phyloP scores from a whole-genome alignment of 2,329 filamentous ascomycete genomes.

The Sporothrix mexicana region DNA sequence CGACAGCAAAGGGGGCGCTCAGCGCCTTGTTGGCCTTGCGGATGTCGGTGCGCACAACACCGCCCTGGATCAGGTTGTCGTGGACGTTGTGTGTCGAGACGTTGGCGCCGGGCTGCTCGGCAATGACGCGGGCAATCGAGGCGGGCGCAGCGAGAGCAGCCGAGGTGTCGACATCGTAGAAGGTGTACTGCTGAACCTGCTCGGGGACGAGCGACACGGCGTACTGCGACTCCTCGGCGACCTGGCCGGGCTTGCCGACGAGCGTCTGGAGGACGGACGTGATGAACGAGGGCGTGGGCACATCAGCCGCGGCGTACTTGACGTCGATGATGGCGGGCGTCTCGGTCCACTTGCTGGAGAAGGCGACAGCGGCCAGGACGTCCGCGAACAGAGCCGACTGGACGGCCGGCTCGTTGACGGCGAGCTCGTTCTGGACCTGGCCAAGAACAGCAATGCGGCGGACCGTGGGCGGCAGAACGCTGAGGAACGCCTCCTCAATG shows the following conservation, averaged over 20 bases:
- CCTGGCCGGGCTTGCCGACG: constrained; percentile 49
- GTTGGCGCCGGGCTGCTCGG: constrained; percentile 72
- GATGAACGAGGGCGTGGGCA: constrained; percentile 61
- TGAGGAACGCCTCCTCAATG: constrained; percentile 90
- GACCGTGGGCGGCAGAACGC: constrained; percentile 75
- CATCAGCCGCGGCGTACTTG: constrained; percentile 80
- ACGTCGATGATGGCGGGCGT: constrained; percentile 75
- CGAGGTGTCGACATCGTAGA: constrained; percentile 89
- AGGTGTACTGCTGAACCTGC: constrained; percentile 80
- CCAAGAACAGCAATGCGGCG: constrained; percentile 84
- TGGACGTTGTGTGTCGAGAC: constrained; percentile 66
- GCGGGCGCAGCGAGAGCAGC: constrained; percentile 67
- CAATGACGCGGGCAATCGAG: constrained; percentile 64
- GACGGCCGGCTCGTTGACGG: constrained; percentile 74
- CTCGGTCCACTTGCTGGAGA: constrained; percentile 65
- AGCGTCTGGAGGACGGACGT: constrained; percentile 58
- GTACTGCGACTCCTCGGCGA: constrained; percentile 51
- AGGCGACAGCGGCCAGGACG: constrained; percentile 82
- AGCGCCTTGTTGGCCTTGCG: constrained; percentile 77
- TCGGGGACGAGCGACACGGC: constrained; percentile 49
- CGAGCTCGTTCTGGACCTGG: constrained; percentile 77
- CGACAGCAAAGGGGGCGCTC: constrained; percentile 72
- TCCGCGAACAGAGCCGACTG: constrained; percentile 93
- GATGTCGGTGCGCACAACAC: constrained; percentile 82
- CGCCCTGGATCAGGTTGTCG: constrained; percentile 74